Evolutionary conservation across 129 eudicot genomes (phyloP).

Genomic region (Tanacetum coccineum): DNA sequence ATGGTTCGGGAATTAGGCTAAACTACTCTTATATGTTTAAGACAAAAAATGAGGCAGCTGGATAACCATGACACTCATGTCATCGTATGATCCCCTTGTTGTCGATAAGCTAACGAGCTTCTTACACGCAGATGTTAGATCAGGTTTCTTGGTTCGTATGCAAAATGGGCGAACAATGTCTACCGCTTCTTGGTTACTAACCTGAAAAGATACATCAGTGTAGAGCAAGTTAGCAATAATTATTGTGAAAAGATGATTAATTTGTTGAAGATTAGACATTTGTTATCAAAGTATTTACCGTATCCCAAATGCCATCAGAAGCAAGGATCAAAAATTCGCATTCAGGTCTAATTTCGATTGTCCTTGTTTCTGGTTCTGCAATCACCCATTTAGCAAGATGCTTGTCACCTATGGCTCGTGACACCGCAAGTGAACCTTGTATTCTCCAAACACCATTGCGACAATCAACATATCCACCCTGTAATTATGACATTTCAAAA

Average conservation of each 20-base stretch:
- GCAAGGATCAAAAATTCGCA: constrained; percentile 80
- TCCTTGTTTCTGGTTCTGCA: constrained; percentile 74
- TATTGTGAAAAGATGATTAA: background rate
- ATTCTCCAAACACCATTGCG: constrained; percentile 90
- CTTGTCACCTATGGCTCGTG: constrained; percentile 78
- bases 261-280: background rate
- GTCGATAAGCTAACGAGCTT: constrained; percentile 67
- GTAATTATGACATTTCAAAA: constrained; percentile 15
- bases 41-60: constrained; percentile 38
- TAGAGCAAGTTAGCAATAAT: background rate
- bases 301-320: constrained; percentile 95
- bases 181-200: constrained; percentile 83
- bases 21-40: constrained; percentile 10
- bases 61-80: constrained; percentile 69
- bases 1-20: background rate
- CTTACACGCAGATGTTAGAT: constrained; percentile 55
- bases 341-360: constrained; percentile 41
- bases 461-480: constrained; percentile 91
- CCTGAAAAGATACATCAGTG: constrained; percentile 42
- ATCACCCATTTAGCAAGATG: constrained; percentile 74
- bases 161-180: constrained; percentile 56
- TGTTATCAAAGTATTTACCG: constrained; percentile 36
- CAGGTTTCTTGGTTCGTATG: constrained; percentile 30
- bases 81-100: constrained; percentile 71
- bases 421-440: constrained; percentile 89